phyloP scores from a whole-genome alignment of 2,329 filamentous ascomycete species.

The Metarhizium rileyi region DNA sequence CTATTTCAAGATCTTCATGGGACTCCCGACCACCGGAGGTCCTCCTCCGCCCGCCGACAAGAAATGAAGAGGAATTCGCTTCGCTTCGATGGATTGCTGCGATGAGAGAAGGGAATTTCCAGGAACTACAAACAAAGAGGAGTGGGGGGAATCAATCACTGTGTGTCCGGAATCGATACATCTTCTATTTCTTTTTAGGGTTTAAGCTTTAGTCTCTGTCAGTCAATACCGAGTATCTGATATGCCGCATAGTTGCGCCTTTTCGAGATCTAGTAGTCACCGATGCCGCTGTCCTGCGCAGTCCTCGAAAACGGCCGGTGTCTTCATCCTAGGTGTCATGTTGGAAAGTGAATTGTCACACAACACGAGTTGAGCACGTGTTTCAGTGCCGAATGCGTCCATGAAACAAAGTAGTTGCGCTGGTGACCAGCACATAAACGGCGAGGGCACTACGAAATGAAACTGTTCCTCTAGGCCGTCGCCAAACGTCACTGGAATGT shows the following conservation, averaged over 20 bases:
- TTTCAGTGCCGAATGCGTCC: too few species aligned
- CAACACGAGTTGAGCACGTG: too few species aligned
- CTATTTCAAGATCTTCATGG: conserved; percentile 86
- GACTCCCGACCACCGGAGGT: conserved; percentile 73
- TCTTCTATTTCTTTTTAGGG: background rate
- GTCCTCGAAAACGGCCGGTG: too few species aligned
- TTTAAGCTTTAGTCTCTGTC: background rate
- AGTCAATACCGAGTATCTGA: background rate
- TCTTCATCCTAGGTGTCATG: too few species aligned
- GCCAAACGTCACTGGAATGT: too few species aligned
- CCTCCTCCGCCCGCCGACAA: conserved; percentile 44
- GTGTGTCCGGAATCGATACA: background rate
- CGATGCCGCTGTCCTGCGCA: too few species aligned
- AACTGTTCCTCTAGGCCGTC: too few species aligned
- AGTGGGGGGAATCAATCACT: background rate
- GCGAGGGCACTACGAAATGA: too few species aligned
- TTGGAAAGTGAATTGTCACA: too few species aligned
- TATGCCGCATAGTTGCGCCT: background rate
- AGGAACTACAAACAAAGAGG: background rate
- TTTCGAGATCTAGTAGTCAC: too few species aligned
- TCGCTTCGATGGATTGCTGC: background rate
- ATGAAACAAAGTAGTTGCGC: too few species aligned
- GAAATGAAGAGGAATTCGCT: conserved; percentile 19
- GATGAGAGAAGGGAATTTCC: background rate
- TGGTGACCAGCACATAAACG: too few species aligned